Evolutionary conservation across 2,329 filamentous ascomycete genomes (phyloP).

Genomic region (Venturia aucupariae): DNA sequence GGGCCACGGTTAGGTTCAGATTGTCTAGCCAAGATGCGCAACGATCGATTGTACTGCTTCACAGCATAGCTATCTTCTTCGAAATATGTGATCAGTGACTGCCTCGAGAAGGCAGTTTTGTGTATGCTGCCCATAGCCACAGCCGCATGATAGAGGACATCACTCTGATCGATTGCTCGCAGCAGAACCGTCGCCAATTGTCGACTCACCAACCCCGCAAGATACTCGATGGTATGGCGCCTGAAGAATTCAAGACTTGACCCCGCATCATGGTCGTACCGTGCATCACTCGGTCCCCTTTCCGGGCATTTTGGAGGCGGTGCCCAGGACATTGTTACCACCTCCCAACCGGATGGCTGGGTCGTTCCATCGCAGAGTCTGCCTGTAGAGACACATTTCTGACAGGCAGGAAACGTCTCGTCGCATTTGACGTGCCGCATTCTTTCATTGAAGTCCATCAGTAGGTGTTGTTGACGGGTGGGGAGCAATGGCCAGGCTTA

Average conservation of each 20-base stretch:
- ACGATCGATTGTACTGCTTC: conserved; percentile 2
- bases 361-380: neutral
- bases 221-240: neutral
- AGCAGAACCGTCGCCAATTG: neutral
- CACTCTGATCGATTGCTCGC: conserved; percentile 1
- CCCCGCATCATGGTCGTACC: neutral
- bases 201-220: neutral
- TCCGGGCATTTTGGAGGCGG: neutral
- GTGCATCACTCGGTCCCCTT: neutral
- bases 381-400: neutral
- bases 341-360: neutral
- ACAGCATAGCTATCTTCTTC: conserved; percentile 11
- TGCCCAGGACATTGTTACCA: neutral
- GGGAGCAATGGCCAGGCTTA: neutral
- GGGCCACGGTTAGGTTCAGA: neutral
- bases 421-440: conserved; percentile 3
- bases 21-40: neutral
- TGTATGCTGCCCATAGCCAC: conserved; percentile 6
- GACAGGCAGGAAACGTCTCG: conserved; percentile 5
- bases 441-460: neutral
- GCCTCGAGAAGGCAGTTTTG: neutral
- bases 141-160: neutral
- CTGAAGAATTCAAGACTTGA: neutral
- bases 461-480: neutral
- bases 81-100: neutral